A percentile compares a stretch with the other conserved stretches of the same genome.
Conservation (phyloP, 192 early-diverging fungal species). For the Coemansia sp. region DNA sequence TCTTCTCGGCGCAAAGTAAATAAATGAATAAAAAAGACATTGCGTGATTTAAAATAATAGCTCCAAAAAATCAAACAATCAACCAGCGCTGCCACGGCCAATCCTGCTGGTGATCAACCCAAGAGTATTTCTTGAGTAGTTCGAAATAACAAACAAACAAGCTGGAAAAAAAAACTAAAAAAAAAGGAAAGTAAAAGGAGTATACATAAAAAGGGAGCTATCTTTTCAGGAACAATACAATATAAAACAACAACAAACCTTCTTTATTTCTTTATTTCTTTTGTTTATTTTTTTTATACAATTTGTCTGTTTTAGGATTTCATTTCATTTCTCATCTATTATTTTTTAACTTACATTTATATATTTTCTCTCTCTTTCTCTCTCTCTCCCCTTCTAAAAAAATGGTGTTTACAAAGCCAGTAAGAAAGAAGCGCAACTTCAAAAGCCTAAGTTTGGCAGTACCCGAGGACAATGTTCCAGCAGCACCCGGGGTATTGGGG, state of each 20-base stretch:
- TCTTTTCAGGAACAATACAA: slow-evolving; percentile 3
- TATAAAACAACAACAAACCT: not conserved
- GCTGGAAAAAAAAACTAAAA: not conserved
- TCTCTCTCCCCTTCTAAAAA: not conserved
- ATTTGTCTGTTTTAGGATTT: not conserved
- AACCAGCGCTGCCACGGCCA: too few species aligned
- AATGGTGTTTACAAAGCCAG: slow-evolving; percentile 47
- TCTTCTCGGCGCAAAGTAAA: too few species aligned
- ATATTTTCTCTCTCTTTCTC: slow-evolving; percentile 2
- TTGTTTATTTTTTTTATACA: slow-evolving; percentile 5
- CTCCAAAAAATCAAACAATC: too few species aligned
- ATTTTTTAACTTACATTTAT: slow-evolving; percentile 1
- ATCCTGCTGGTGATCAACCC: too few species aligned
- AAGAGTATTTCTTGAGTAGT: too few species aligned
- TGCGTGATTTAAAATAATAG: too few species aligned
- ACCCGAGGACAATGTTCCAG: slow-evolving; percentile 15
- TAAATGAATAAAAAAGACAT: too few species aligned
- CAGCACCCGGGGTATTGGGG: slow-evolving; percentile 13
- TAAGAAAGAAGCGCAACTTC: slow-evolving; percentile 58
- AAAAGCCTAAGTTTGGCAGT: slow-evolving; percentile 50
- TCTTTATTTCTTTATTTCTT: not conserved
- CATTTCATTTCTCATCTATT: slow-evolving; percentile 4
- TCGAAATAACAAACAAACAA: not conserved
- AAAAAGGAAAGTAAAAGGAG: not conserved
- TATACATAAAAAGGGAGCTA: too few species aligned